Evolutionary conservation across 176 grass and related monocot species (phyloP).

Genomic region (Tillandsia fasciculata): DNA sequence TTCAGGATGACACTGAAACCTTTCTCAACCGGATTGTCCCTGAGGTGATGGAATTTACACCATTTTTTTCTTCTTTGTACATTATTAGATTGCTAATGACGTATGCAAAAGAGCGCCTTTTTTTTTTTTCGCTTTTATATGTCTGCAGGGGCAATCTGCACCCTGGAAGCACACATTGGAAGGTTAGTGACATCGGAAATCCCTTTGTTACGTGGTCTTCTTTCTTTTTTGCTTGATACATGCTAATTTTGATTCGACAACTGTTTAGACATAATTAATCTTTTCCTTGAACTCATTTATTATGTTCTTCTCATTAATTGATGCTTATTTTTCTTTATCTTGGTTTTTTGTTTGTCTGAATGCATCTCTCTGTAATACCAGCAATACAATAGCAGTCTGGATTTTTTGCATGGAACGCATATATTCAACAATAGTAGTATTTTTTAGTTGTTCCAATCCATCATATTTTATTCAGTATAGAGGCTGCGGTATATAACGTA

Average conservation of each 20-base stretch:
- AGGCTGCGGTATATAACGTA: no score
- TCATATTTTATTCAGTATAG: no score
- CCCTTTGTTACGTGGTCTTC: neutral
- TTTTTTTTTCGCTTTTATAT: neutral
- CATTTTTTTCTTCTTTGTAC: neutral
- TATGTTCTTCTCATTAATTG: neutral
- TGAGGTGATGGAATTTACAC: constrained; percentile 36
- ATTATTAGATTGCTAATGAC: no score
- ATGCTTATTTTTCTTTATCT: neutral
- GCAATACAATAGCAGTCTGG: no score
- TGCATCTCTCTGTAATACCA: no score
- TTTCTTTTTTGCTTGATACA: neutral
- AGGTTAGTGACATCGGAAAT: constrained; percentile 30
- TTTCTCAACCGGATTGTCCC: constrained; percentile 89
- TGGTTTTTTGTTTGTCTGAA: neutral
- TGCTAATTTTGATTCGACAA: neutral
- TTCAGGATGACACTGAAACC: constrained; percentile 88
- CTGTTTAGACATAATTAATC: no score
- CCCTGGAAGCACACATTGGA: constrained; percentile 94
- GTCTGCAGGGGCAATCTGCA: constrained; percentile 69
- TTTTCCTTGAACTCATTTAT: neutral
- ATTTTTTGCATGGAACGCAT: no score
- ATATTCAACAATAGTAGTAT: no score
- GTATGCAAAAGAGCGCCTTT: no score
- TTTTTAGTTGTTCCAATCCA: no score